Conservation (phyloP, 306 rosid species). For the Phaseolus lunatus region DNA sequence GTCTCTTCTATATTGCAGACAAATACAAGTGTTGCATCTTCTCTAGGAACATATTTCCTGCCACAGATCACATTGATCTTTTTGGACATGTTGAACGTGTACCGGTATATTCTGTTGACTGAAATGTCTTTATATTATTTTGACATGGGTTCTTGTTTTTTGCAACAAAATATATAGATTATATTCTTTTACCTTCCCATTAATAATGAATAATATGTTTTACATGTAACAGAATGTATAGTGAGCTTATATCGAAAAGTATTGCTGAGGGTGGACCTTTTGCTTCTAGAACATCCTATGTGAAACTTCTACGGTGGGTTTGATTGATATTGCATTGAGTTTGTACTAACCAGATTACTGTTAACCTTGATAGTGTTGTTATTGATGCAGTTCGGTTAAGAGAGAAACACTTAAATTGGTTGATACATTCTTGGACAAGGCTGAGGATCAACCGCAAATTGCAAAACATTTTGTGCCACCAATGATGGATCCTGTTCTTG, state of each 20-base stretch:
- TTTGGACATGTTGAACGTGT: slow-evolving; percentile 96
- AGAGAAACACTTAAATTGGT: slow-evolving; percentile 92
- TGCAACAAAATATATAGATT: background rate
- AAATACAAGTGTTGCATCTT: slow-evolving; percentile 86
- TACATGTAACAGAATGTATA: slow-evolving; percentile 77
- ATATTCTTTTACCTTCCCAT: background rate
- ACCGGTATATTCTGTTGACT: slow-evolving; percentile 67
- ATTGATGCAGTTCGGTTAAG: slow-evolving; percentile 87
- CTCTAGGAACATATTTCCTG: slow-evolving; percentile 90
- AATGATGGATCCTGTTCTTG: slow-evolving; percentile 94
- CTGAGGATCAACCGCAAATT: slow-evolving; percentile 92
- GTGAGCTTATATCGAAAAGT: slow-evolving; percentile 90
- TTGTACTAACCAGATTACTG: slow-evolving; percentile 9
- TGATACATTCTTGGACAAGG: slow-evolving; percentile 95
- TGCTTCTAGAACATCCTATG: slow-evolving; percentile 89
- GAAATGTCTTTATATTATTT: background rate
- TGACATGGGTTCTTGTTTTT: background rate
- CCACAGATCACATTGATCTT: slow-evolving; percentile 87
- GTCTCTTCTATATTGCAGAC: slow-evolving; percentile 62
- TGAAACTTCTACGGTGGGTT: slow-evolving; percentile 82
- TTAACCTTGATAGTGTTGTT: background rate
- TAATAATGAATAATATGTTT: slow-evolving; percentile 30
- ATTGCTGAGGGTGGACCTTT: slow-evolving; percentile 91
- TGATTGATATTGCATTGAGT: slow-evolving; percentile 27
- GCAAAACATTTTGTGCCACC: slow-evolving; percentile 98